phyloP scores from a whole-genome alignment of 2,329 filamentous ascomycete genomes.

The Dissoconium aciculare region DNA sequence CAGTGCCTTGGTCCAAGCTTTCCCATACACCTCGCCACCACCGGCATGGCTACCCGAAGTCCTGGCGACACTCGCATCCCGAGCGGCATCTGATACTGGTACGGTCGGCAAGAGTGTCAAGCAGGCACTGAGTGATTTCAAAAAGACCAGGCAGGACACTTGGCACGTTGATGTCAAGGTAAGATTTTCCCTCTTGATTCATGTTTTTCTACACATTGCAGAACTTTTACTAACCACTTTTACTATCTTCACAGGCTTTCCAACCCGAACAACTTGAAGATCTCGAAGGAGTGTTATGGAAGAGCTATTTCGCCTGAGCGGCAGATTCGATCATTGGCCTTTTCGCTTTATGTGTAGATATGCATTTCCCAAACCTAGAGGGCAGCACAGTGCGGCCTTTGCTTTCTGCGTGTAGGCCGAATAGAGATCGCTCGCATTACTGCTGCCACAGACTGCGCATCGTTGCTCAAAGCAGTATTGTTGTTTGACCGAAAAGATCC shows the following conservation, averaged over 20 bases:
- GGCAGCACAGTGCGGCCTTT: neutral
- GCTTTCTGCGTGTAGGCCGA: too few relatives aligned
- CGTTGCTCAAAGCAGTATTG: conserved; percentile 1
- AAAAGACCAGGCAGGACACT: conserved; percentile 97
- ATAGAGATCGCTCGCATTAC: too few relatives aligned
- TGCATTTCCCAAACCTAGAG: neutral
- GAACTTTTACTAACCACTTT: conserved; percentile 6
- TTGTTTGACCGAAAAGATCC: neutral
- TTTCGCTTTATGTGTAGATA: neutral
- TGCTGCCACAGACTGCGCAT: neutral
- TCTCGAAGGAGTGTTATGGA: conserved; percentile 92
- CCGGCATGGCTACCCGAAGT: conserved; percentile 90
- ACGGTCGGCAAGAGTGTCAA: conserved; percentile 95
- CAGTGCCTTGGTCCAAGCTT: conserved; percentile 82
- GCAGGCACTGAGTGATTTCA: conserved; percentile 86
- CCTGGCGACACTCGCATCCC: conserved; percentile 66
- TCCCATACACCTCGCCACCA: conserved; percentile 87
- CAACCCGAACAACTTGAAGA: conserved; percentile 87
- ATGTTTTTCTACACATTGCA: neutral
- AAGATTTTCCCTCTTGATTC: conserved; percentile 23
- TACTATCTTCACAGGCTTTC: conserved; percentile 45
- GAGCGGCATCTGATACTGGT: conserved; percentile 75
- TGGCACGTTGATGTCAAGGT: conserved; percentile 98
- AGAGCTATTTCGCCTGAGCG: conserved; percentile 85
- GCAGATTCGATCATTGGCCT: neutral